Conservation (phyloP, 73 alveolate genomes). For the Symbiodinium natans region DNA sequence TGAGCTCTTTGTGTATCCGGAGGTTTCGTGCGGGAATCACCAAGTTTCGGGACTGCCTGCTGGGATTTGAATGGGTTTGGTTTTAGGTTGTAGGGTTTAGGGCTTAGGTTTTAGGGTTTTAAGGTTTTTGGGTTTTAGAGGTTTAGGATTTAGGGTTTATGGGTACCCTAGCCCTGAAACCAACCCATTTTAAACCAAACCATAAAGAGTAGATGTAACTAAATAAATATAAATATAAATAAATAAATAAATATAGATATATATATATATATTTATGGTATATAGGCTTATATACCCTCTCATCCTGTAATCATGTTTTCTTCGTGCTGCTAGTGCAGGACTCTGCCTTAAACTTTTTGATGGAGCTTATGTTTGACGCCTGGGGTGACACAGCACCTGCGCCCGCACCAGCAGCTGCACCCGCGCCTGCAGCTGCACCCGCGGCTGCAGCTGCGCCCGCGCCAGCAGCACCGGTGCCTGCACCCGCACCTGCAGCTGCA, state of each 20-base stretch:
- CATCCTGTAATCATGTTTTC: no score
- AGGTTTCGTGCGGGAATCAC: conserved; percentile 14
- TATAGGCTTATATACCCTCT: no score
- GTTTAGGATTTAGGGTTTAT: no score
- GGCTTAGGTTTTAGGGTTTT: no score
- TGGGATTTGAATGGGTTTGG: not conserved
- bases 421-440: no score
- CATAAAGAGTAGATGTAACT: not conserved
- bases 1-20: not conserved
- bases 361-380: not conserved
- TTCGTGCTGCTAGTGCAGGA: not conserved
- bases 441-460: not conserved
- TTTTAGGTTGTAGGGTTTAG: no score
- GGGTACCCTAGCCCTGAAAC: not conserved
- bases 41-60: conserved; percentile 16
- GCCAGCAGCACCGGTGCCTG: not conserved
- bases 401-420: not conserved
- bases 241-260: no score
- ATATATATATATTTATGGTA: no score
- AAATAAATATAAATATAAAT: not conserved
- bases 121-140: no score
- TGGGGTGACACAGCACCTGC: not conserved
- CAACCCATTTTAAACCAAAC: no score
- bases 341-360: not conserved
- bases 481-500: not conserved